Conservation (phyloP, 768 basidiomycete species). For the Lentinula sp. region DNA sequence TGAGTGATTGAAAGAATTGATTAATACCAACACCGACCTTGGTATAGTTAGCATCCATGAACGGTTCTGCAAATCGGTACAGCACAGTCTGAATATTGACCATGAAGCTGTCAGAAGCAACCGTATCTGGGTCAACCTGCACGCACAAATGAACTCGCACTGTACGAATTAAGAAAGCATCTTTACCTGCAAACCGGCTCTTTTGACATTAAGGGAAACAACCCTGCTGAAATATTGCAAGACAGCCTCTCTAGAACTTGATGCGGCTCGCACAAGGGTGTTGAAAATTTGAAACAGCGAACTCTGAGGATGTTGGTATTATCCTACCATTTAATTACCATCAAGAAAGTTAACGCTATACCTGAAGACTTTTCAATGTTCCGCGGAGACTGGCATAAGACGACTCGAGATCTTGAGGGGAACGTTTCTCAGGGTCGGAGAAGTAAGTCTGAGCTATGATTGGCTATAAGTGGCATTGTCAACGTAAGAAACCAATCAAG, state of each 20-base stretch:
- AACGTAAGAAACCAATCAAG: neutral
- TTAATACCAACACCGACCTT: conserved; percentile 46
- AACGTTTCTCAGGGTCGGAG: conserved; percentile 74
- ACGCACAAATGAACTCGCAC: neutral
- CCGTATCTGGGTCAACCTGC: conserved; percentile 74
- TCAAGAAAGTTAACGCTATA: conserved; percentile 22
- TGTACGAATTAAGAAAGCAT: neutral
- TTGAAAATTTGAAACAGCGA: conserved; percentile 88
- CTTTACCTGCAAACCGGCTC: conserved; percentile 84
- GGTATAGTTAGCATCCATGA: conserved; percentile 86
- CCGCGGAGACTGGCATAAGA: conserved; percentile 82
- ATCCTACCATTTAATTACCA: neutral
- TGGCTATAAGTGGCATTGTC: conserved; percentile 43
- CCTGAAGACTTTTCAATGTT: conserved; percentile 82
- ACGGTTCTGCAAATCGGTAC: conserved; percentile 85
- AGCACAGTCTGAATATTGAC: conserved; percentile 82
- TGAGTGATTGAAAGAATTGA: neutral
- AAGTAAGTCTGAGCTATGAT: conserved; percentile 75
- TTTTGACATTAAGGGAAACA: conserved; percentile 70
- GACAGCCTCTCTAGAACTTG: conserved; percentile 75
- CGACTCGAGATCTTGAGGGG: conserved; percentile 69
- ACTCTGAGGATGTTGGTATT: neutral
- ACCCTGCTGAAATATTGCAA: conserved; percentile 76
- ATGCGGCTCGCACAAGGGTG: conserved; percentile 75
- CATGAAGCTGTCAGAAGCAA: conserved; percentile 91